Evolutionary conservation across 2,329 filamentous ascomycete species (phyloP), one percentile per base, ranked within the genome.

Genomic region (Fusarium sp.): DNA sequence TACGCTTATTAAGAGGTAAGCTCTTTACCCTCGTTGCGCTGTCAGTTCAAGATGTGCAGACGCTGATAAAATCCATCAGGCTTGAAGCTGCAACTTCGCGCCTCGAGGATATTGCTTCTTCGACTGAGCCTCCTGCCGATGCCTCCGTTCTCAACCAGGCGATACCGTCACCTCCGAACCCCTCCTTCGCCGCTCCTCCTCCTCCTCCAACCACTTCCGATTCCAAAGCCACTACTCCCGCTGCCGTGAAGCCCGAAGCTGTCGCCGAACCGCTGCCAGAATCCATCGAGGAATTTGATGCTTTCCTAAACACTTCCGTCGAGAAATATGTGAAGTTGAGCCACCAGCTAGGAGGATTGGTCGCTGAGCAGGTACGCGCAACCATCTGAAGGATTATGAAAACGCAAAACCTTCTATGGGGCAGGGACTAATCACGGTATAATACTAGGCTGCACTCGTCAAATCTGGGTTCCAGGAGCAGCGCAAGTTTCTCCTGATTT

Each of bases 71-170:
- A 63, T 79, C 86, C 64, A 73, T 75, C 33, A 99, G 96, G 85
- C 93, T 99, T 77, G 96, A 99, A 88, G 96, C 96, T 82, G 96
- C 96, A 42, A 99, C 96, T 58, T 96, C 95, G 73, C 92, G 96
- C 66, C 90, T 99, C 63, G 96, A 99, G 86, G 96, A 99, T 82
- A 97, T 99, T 79, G 95, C 96, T 50, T 91, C 93, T 74, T 92
- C 94, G 22, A 90, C 88, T 61, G 91, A 92, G 75, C 82, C 88
- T 6, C 87, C 87, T 61, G 87, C 84, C 78, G 86, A 85, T 71
- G 84, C 84, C 44, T 82, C 87, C 70, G 81, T 84, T 35, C 82
- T 86, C 39, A 82, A 83, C 53, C 82, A 83, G 64, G 75, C 83
- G 59, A 77, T 82, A 14, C 77, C 82, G 18, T 81, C 80, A 20